Percentiles rank a stretch among this genome's conserved stretches.
Evolutionary conservation across 108 stramenopile genomes (phyloP).

Genomic region (Ochromonas danica): DNA sequence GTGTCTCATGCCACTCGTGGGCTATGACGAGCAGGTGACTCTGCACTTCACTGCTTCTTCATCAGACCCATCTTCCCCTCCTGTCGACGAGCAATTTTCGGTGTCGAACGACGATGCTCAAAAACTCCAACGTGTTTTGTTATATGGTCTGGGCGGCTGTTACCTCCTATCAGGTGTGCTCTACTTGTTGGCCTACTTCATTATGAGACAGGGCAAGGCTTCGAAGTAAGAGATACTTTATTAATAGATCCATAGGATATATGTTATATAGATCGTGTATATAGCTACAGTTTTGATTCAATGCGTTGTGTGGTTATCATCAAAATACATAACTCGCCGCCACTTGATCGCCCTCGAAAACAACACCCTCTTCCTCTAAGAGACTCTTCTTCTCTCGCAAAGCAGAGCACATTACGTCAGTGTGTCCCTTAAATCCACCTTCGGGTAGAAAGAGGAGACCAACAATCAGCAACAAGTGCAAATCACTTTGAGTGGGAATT

Average conservation of each 20-base stretch:
- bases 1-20: too few relatives aligned
- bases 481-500: background rate
- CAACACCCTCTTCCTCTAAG: conserved; percentile 2
- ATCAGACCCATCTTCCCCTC: background rate
- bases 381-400: background rate
- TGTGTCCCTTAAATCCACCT: background rate
- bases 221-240: too few relatives aligned
- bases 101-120: background rate
- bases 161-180: background rate
- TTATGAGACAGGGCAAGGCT: background rate
- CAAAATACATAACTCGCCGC: too few relatives aligned
- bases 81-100: background rate
- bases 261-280: too few relatives aligned
- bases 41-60: background rate
- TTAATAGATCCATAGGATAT: too few relatives aligned
- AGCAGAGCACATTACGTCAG: background rate
- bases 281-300: too few relatives aligned
- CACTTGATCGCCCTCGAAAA: conserved; percentile 4
- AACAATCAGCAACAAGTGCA: background rate
- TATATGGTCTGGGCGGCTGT: background rate
- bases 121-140: background rate
- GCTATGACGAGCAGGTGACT: background rate
- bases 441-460: background rate
- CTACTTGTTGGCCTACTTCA: background rate
- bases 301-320: too few relatives aligned